phyloP scores from a whole-genome alignment of 345 rosid genomes.

The Bruguiera parviflora region DNA sequence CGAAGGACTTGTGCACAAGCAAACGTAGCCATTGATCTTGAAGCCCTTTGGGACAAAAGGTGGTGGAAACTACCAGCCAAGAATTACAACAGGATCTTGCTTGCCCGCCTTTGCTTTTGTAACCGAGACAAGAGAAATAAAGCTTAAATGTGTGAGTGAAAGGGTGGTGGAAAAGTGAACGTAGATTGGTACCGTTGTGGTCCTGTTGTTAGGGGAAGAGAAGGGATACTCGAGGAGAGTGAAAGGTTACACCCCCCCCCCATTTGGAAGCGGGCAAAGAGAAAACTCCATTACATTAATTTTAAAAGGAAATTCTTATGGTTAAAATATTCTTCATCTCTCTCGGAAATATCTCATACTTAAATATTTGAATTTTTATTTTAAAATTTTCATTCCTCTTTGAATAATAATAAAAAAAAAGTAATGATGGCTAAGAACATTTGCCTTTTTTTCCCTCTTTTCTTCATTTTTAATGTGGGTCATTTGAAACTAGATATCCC shows the following conservation, averaged over 20 bases:
- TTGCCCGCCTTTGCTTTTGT: conserved; percentile 10
- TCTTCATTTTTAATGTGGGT: too few species aligned
- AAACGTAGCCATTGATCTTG: conserved; percentile 13
- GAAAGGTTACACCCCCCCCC: conserved; percentile 1
- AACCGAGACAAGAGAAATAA: background rate
- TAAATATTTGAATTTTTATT: too few species aligned
- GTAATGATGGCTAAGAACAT: too few species aligned
- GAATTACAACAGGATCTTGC: conserved; percentile 1
- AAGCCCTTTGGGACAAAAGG: conserved; percentile 12
- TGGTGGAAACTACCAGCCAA: conserved; percentile 6
- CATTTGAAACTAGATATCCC: too few species aligned
- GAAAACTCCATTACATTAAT: too few species aligned
- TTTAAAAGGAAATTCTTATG: too few species aligned
- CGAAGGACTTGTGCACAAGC: conserved; percentile 4
- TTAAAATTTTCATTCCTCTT: too few species aligned
- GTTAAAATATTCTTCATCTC: too few species aligned
- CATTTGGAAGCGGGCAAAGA: too few species aligned
- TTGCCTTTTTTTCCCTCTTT: too few species aligned
- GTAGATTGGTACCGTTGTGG: conserved; percentile 24
- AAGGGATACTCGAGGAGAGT: conserved; percentile 8
- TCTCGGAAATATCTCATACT: too few species aligned
- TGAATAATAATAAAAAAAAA: too few species aligned
- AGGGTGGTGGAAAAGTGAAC: background rate
- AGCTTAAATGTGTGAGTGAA: background rate
- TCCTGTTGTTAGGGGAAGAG: conserved; percentile 10